These are phyloP conservation scores for Ceratobasidium sp. DNA, from an alignment of 1,284 basidiomycete species.

Conservation along the genomic window DNA sequence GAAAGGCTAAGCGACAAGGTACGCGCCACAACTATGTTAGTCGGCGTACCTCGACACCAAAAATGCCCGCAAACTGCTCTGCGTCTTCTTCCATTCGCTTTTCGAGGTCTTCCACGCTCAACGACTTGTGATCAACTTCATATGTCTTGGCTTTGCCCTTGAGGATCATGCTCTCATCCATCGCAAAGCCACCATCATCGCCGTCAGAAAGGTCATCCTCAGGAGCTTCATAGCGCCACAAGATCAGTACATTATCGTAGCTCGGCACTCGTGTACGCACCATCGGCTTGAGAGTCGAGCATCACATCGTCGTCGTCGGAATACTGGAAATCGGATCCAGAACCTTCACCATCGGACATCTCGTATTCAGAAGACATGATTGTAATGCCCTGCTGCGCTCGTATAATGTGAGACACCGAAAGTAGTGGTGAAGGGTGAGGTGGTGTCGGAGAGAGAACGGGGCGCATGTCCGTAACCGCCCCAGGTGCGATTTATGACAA, in stretches of 20 bases:
- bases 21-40: conserved; percentile 41
- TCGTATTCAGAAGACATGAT: conserved; percentile 74
- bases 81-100: conserved; percentile 77
- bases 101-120: conserved; percentile 75
- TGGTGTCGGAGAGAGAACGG: conserved; percentile 2
- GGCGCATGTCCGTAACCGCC: neutral
- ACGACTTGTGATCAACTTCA: conserved; percentile 78
- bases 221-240: neutral
- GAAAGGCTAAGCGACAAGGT: conserved; percentile 22
- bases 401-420: neutral
- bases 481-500: conserved; percentile 16
- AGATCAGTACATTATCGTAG: conserved; percentile 15
- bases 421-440: conserved; percentile 23
- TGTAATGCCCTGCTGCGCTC: neutral
- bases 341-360: conserved; percentile 32
- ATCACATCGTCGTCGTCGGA: conserved; percentile 66
- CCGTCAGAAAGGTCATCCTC: conserved; percentile 43
- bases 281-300: conserved; percentile 36
- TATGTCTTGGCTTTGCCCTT: conserved; percentile 72
- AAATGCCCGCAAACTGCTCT: conserved; percentile 82
- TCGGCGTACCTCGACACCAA: conserved; percentile 79
- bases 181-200: conserved; percentile 62
- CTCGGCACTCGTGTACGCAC: neutral
- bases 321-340: conserved; percentile 50
- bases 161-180: conserved; percentile 46